phyloP scores from a whole-genome alignment of 768 basidiomycete genomes.

The Suillus plorans region DNA sequence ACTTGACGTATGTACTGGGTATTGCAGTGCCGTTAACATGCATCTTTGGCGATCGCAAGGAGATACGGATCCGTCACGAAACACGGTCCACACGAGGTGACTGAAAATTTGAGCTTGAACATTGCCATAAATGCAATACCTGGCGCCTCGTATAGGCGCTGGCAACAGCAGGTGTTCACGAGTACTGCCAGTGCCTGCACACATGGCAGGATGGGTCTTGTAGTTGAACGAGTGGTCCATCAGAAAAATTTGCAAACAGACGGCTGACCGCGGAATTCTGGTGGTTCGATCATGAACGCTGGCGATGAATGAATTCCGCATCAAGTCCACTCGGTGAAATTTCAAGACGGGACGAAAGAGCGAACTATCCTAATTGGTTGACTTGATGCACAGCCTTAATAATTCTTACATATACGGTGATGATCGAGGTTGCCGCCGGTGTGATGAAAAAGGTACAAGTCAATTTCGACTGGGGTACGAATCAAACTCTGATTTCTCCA shows the following conservation, averaged over 20 bases:
- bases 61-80: background rate
- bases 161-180: background rate
- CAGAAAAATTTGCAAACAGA: background rate
- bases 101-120: background rate
- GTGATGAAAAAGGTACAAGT: constrained; percentile 1
- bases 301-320: background rate
- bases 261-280: background rate
- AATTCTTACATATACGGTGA: background rate
- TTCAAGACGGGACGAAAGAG: background rate
- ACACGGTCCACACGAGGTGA: constrained; percentile 1
- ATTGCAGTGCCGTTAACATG: background rate
- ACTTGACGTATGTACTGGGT: background rate
- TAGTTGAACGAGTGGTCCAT: background rate
- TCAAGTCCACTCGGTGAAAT: constrained; percentile 2
- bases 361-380: background rate
- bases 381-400: background rate
- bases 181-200: background rate
- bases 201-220: background rate
- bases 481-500: constrained; percentile 4
- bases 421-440: constrained; percentile 3
- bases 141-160: background rate
- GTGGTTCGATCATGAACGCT: background rate
- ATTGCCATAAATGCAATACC: background rate
- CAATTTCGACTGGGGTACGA: background rate
- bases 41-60: background rate